Base-by-base conservation (phyloP, 2,329 filamentous ascomycete genomes). In the Alternaria burnsii region DNA sequence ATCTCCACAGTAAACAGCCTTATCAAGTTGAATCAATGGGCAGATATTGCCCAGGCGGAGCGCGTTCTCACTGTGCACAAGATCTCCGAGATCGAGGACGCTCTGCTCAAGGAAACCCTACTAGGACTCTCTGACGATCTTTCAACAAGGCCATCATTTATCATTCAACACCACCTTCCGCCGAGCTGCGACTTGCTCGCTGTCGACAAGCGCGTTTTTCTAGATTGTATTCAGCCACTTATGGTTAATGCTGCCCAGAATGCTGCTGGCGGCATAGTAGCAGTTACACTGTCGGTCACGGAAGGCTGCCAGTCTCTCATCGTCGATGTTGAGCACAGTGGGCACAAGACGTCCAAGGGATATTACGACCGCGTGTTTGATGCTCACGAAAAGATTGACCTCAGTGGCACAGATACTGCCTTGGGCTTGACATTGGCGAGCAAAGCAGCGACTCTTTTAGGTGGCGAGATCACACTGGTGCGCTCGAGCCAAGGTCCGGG, bases 1-100 rank as follows among this genome's bases (percentile, higher is more conserved):
- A 82, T 82, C 58, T 78, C 78, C 1, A 82, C 78, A 0, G 78
- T 83, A 32, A 83, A 83, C 50, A 82, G 74, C 50, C 78, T 83
- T 65, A 78, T 83, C 32, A 82, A 78, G 2, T 63, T 79, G 18
- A 79, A 78, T 44, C 70, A 77, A 9, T 83, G 80, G 80, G 75
- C 79, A 1, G 74, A 73, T 7, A 67, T 75, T 11, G 72, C 70
- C 4, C 65, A 70, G 43, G 58, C 70, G 3, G 61, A 70, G 43
- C 69, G 67, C 11, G 53, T 68, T 4, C 53, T 65, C 4, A 56
- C 62, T 3, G 67, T 78, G 0, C 68, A 77, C 20, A 75, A 72
- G 28, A 65, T 79, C 3, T 65, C 66, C 0, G 67, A 72, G 24
- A 63, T 81, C 10, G 79, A 80, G 54, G 55, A 66, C 5, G 73